phyloP scores from a whole-genome alignment of 352 stramenopile species.

The Globisporangium sylvaticum region DNA sequence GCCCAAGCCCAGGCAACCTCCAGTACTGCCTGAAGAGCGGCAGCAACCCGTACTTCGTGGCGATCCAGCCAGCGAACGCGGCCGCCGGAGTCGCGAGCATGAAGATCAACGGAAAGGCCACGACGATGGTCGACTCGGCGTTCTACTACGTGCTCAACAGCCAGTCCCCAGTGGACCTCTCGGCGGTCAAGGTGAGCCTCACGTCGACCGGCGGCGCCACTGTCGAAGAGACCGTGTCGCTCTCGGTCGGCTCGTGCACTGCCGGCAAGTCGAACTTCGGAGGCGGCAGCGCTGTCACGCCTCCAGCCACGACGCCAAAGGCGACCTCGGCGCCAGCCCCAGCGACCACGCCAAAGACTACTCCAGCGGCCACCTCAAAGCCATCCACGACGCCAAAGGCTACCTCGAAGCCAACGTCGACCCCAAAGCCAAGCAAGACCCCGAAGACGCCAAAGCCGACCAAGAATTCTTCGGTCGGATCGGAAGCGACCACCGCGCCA shows the following conservation, averaged over 20 bases:
- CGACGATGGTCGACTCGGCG: constrained; percentile 58
- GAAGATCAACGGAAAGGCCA: constrained; percentile 50
- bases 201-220: constrained; percentile 53
- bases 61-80: constrained; percentile 60
- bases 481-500: constrained; percentile 2
- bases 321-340: not conserved
- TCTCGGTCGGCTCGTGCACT: constrained; percentile 39
- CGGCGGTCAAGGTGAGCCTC: constrained; percentile 37
- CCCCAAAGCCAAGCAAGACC: constrained; percentile 4
- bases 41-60: constrained; percentile 56
- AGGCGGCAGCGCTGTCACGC: constrained; percentile 16
- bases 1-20: constrained; percentile 44
- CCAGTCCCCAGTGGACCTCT: constrained; percentile 28
- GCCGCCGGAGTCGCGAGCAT: constrained; percentile 45
- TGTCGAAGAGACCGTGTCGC: constrained; percentile 49
- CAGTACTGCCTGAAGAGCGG: constrained; percentile 69
- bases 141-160: constrained; percentile 59
- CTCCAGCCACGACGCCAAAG: constrained; percentile 20
- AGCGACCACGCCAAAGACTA: constrained; percentile 3
- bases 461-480: not conserved
- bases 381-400: constrained; percentile 1
- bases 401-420: constrained; percentile 1
- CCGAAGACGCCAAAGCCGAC: constrained; percentile 9
- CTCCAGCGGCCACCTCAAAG: not conserved
- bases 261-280: constrained; percentile 41